A percentile compares a stretch with the other conserved stretches of the same genome.
These are phyloP conservation scores for Russula sp. DNA, from an alignment of 768 basidiomycete genomes.

Conservation along the genomic window DNA sequence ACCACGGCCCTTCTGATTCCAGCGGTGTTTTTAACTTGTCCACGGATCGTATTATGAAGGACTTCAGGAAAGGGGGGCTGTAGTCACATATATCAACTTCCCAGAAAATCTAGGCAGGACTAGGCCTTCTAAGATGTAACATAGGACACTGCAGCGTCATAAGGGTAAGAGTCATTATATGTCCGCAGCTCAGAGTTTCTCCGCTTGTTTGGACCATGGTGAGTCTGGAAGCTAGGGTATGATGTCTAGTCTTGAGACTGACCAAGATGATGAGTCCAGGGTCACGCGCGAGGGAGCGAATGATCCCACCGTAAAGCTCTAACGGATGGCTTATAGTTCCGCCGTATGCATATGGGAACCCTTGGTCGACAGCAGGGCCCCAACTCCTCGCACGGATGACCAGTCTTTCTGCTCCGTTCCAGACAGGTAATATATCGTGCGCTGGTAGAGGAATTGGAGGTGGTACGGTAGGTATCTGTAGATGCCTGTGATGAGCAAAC, in stretches of 20 bases:
- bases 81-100: background rate
- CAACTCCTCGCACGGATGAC: constrained; percentile 1
- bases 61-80: background rate
- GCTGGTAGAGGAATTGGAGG: constrained; percentile 41
- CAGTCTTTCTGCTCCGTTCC: constrained; percentile 36
- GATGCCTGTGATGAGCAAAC: constrained; percentile 43
- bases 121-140: background rate
- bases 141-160: too few species aligned
- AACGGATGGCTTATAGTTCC: constrained; percentile 6
- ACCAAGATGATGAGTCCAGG: background rate
- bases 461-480: constrained; percentile 54
- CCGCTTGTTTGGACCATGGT: background rate
- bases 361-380: constrained; percentile 1
- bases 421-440: constrained; percentile 57
- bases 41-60: background rate
- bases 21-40: background rate
- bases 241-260: background rate
- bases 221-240: background rate
- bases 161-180: background rate
- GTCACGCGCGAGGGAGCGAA: background rate
- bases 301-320: background rate
- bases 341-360: background rate
- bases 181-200: background rate
- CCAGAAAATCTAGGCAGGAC: background rate
- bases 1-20: background rate